phyloP scores from a whole-genome alignment of 2,329 filamentous ascomycete species.

The Juglanconis juglandina region DNA sequence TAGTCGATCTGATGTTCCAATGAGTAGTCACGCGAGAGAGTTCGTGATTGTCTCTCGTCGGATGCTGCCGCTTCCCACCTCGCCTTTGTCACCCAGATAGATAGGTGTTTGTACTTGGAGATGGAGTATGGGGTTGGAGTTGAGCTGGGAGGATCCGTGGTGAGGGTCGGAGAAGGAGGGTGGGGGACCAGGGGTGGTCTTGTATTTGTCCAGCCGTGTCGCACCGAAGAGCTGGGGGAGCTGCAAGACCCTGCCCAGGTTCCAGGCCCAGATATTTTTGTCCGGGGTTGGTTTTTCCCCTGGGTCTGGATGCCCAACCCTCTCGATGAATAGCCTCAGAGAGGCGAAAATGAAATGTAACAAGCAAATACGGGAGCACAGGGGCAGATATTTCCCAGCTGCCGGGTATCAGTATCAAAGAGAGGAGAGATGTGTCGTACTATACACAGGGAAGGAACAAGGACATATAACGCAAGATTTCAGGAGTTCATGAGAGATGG shows the following conservation, averaged over 20 bases:
- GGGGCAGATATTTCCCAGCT: not conserved
- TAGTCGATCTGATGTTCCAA: not conserved
- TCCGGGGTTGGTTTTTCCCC: conserved; percentile 1
- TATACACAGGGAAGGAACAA: not conserved
- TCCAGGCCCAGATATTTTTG: conserved; percentile 16
- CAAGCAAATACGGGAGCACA: not conserved
- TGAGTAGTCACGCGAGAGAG: not conserved
- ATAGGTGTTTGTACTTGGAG: not conserved
- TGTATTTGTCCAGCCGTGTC: conserved; percentile 18
- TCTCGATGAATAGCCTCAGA: conserved; percentile 10
- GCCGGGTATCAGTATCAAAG: not conserved
- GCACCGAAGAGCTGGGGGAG: conserved; percentile 13
- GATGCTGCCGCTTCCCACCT: conserved; percentile 1
- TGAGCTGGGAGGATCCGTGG: conserved; percentile 16
- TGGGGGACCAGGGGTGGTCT: conserved; percentile 19
- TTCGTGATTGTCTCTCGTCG: not conserved
- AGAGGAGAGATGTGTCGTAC: not conserved
- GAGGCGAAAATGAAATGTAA: conserved; percentile 15
- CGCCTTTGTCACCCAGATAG: not conserved
- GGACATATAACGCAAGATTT: not conserved
- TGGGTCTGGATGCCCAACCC: not conserved
- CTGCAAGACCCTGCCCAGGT: conserved; percentile 16
- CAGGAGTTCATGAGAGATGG: not conserved
- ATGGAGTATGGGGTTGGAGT: conserved; percentile 6
- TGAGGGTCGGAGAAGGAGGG: conserved; percentile 12